phyloP scores from a whole-genome alignment of 495 filamentous ascomycete genomes.

The Aspergillus asperescens region DNA sequence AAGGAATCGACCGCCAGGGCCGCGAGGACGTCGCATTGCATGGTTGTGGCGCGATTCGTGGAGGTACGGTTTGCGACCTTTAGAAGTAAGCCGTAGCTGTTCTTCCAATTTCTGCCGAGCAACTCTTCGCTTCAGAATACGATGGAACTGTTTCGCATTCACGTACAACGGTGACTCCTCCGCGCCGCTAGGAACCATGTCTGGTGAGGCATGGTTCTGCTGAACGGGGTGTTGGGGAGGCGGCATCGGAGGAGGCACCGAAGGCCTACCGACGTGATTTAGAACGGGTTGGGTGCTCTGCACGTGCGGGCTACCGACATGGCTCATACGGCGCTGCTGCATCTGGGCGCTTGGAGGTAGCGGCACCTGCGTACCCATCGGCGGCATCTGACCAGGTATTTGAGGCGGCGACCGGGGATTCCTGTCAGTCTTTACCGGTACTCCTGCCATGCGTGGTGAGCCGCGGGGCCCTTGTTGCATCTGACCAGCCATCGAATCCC shows the following conservation, averaged over 20 bases:
- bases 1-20: constrained; percentile 93
- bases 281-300: constrained; percentile 44
- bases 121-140: constrained; percentile 89
- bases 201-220: constrained; percentile 74
- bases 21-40: constrained; percentile 92
- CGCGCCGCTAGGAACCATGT: constrained; percentile 65
- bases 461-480: constrained; percentile 44
- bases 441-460: constrained; percentile 48
- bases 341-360: constrained; percentile 43
- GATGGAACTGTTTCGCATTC: constrained; percentile 98
- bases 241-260: constrained; percentile 44
- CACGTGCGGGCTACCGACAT: constrained; percentile 47
- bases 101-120: constrained; percentile 93
- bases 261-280: constrained; percentile 45
- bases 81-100: constrained; percentile 81
- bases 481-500: constrained; percentile 45
- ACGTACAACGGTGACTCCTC: constrained; percentile 97
- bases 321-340: constrained; percentile 46
- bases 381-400: constrained; percentile 45
- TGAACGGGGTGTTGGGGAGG: constrained; percentile 48
- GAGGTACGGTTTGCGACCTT: constrained; percentile 93
- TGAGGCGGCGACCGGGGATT: constrained; percentile 49
- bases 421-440: constrained; percentile 48
- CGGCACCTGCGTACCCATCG: constrained; percentile 47
- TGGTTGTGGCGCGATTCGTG: constrained; percentile 99